Evolutionary conservation across 768 basidiomycete genomes (phyloP).

Genomic region (Stropharia rugosoannulata): DNA sequence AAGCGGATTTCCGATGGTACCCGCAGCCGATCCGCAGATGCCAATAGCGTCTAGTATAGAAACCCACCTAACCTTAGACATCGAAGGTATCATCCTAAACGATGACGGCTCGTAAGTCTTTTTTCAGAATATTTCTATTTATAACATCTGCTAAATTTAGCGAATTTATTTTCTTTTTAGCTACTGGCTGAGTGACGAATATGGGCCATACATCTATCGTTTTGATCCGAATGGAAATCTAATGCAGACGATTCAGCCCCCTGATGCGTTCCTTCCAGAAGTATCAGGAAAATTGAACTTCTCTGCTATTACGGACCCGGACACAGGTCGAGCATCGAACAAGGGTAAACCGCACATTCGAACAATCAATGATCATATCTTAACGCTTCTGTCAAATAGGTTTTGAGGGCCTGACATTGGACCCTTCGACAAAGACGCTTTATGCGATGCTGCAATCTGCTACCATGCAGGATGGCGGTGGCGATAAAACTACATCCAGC

Average conservation of each 20-base stretch:
- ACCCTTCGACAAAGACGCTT: conserved; percentile 44
- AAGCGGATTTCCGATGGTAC: conserved; percentile 25
- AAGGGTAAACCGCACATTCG: conserved; percentile 38
- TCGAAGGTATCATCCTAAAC: conserved; percentile 57
- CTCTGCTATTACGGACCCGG: conserved; percentile 45
- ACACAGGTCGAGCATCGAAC: conserved; percentile 53
- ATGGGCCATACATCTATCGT: conserved; percentile 64
- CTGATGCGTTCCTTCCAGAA: conserved; percentile 52
- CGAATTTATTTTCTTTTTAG: conserved; percentile 23
- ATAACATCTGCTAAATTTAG: not conserved
- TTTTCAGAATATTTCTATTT: not conserved
- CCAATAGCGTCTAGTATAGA: conserved; percentile 42
- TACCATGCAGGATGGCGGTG: conserved; percentile 63
- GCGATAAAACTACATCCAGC: conserved; percentile 42
- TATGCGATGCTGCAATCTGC: conserved; percentile 67
- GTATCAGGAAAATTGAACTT: conserved; percentile 48
- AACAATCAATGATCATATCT: not conserved
- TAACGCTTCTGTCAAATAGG: conserved; percentile 29
- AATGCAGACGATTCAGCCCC: conserved; percentile 60
- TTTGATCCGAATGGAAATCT: conserved; percentile 45
- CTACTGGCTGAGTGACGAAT: conserved; percentile 69
- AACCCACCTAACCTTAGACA: conserved; percentile 50
- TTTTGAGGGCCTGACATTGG: conserved; percentile 59
- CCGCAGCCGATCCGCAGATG: conserved; percentile 40
- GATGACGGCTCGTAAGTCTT: conserved; percentile 53